Base-by-base conservation (phyloP, 306 rosid species). In the Dicorynia guianensis region DNA sequence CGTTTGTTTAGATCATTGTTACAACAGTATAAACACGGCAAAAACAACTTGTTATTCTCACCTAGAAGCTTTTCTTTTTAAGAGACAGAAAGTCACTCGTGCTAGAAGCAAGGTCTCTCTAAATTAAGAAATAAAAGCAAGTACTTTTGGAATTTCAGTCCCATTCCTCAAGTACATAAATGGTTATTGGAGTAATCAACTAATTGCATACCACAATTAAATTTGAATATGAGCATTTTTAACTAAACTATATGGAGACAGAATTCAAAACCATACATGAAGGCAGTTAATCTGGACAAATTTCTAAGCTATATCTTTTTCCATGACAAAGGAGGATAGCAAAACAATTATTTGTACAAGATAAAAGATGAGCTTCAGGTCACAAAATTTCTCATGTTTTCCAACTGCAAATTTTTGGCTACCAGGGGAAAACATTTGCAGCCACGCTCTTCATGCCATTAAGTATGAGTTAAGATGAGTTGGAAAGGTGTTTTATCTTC, bases 1-100 rank as follows among this genome's bases (percentile, higher is more conserved):
- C 19, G 11, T 59, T 79, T 20, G 39, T 69, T 71, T 64, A 71
- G 18, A 4, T 58, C 59, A 58, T 38, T 15, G 30, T 43, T 50
- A 56, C 33, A 44, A 48, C n/a, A 67, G 61, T 36, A 79, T 69
- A 75, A 25, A 49, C 49, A 53, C 39, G 77, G 14, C 42, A 44
- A 77, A 53, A 74, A 63, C 43, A 74, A 46, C 40, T 30, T 1
- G 9, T 52, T 47, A 30, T 67, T 40, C 10, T 15, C 75, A 64
- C 33, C 52, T 25, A 18, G 62, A 75, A 62, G 15, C 36, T 67
- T 72, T 66, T n/a, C 63, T 44, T 61, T 67, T 52, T 1, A 56
- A 34, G 52, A 25, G 17, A 30, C 19, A 15, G 34, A 36, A 43
- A 20, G 13, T 39, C 38, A 12, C 35, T 7, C 44, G 55, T 44